These are phyloP conservation scores for Globisporangium radiosum DNA, from an alignment of 352 stramenopile species.

Conservation along the genomic window DNA sequence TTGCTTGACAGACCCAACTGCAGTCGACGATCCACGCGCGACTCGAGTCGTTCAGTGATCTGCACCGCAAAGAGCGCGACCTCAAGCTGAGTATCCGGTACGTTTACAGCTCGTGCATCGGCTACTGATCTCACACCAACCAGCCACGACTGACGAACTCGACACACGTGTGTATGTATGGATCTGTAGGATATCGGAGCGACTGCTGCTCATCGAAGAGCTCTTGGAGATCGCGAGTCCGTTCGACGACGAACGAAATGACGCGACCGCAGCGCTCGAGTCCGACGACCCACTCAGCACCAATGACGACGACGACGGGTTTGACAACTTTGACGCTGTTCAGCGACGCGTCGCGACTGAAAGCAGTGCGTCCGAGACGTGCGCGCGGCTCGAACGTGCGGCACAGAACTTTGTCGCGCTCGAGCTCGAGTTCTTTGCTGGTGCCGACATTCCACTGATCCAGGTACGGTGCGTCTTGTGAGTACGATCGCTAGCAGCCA, in stretches of 20 bases:
- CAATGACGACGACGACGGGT: slow-evolving; percentile 43
- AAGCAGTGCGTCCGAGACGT: slow-evolving; percentile 40
- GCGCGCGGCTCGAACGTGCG: slow-evolving; percentile 66
- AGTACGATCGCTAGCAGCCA: no score
- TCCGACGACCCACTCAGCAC: slow-evolving; percentile 11
- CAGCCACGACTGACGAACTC: no score
- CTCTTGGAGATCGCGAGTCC: slow-evolving; percentile 58
- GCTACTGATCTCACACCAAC: no score
- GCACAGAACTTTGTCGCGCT: slow-evolving; percentile 70
- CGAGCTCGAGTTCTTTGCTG: slow-evolving; percentile 69
- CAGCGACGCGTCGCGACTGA: slow-evolving; percentile 24
- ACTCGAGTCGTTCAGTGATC: slow-evolving; percentile 29
- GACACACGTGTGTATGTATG: neutral
- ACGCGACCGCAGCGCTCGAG: slow-evolving; percentile 1
- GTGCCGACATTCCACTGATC: slow-evolving; percentile 54
- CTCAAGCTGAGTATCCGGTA: slow-evolving; percentile 55
- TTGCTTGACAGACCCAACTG: slow-evolving; percentile 29
- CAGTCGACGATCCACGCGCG: slow-evolving; percentile 46
- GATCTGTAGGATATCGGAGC: slow-evolving; percentile 52
- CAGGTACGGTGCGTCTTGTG: slow-evolving; percentile 30
- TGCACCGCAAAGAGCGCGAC: slow-evolving; percentile 42
- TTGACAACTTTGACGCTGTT: slow-evolving; percentile 68
- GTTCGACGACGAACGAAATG: slow-evolving; percentile 22
- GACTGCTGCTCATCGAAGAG: slow-evolving; percentile 67
- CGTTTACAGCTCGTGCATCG: no score